phyloP scores from a whole-genome alignment of 805 yeast genomes.

The Monosporozyma solicola region DNA sequence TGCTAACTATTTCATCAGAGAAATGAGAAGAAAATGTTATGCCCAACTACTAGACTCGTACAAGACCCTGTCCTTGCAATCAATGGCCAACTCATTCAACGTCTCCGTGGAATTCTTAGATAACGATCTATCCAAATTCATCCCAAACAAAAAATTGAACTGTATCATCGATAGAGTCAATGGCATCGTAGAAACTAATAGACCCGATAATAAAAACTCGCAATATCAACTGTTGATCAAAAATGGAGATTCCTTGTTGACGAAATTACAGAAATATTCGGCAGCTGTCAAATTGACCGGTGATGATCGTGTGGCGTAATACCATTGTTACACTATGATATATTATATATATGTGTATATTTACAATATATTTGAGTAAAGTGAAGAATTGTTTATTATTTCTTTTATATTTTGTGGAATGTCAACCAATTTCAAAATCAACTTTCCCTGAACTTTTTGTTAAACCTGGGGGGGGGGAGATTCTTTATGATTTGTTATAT shows the following conservation, averaged over 20 bases:
- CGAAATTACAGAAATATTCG: slow-evolving; percentile 92
- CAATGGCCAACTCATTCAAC: slow-evolving; percentile 92
- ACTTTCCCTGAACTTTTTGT: not conserved
- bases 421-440: not conserved
- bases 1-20: slow-evolving; percentile 77
- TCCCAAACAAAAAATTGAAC: slow-evolving; percentile 87
- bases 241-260: slow-evolving; percentile 85
- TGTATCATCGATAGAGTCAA: slow-evolving; percentile 94
- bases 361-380: not conserved
- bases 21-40: slow-evolving; percentile 90
- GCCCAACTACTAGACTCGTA: slow-evolving; percentile 90
- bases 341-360: not conserved
- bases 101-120: slow-evolving; percentile 85
- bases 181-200: slow-evolving; percentile 89
- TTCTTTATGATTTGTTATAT: no score
- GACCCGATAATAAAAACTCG: slow-evolving; percentile 93
- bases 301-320: slow-evolving; percentile 51
- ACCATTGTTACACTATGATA: not conserved
- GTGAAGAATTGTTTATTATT: not conserved
- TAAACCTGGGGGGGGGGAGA: no score
- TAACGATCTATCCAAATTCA: slow-evolving; percentile 76
- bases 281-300: slow-evolving; percentile 96
- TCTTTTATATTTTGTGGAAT: not conserved
- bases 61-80: slow-evolving; percentile 76
- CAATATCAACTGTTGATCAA: slow-evolving; percentile 84